Base-by-base conservation (phyloP, 129 eudicot species). In the Tanacetum coccineum region DNA sequence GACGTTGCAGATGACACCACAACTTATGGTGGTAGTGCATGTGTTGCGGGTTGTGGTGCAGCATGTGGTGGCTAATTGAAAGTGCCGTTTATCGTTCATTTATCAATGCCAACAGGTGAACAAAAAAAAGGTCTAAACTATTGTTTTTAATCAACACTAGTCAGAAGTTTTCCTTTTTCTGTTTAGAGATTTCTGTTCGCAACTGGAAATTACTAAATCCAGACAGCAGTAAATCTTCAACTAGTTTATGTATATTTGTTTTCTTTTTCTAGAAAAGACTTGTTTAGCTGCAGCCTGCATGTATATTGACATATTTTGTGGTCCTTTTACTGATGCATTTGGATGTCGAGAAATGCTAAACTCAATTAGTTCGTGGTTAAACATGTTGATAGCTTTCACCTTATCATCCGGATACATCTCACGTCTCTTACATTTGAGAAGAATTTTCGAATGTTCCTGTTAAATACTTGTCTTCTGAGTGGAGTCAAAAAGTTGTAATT, bases 31-130 rank as follows among this genome's bases (percentile, higher is more conserved):
- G 84, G 80, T 70, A 56, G 67, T 42, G 81, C 50, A 32, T 77
- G 81, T 48, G 76, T 28, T 4, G 71, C 77, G 3, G 81, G 71
- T 17, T 83, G 87, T 17, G 88, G 79, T 19, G 84, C 82, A 30
- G 82, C 40, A 15, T 83, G 88, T 50, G 84, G 88, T 51, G 82
- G 75, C 21, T 81, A 65, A 66, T 13, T 67, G 17, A 53, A 58
- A 47, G 28, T 36, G 9, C 10, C 9, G 40, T 20, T 39, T 6
- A 54, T 9, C 3, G 6, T 63, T 73, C 14, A 21, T 62, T 19
- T 4, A 25, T 25, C 13, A 59, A 32, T 59, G 63, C 54, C 51
- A 45, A 28, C 14, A 0, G n/a, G 18, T 46, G 11, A 15, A 45
- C 2, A 2, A 15, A 58, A 60, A 9, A n/a, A 48, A 15, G 4